Base-by-base conservation (phyloP, 257 asterid genomes). In the Petrea volubilis region DNA sequence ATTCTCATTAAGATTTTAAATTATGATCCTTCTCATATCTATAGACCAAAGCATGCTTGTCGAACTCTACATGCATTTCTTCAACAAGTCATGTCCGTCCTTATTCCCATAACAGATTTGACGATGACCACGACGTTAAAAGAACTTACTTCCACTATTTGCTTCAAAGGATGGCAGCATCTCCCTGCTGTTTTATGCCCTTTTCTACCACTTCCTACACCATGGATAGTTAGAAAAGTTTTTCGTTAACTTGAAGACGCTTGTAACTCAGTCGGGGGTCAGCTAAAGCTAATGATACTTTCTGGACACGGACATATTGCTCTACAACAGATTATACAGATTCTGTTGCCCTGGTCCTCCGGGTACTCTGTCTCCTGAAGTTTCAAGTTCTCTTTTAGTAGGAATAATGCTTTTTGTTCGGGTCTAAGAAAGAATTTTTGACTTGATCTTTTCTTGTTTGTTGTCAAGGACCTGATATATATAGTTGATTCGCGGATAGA, bases 101-200 rank as follows among this genome's bases (percentile, higher is more conserved):
- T 27, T 27, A 15, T 44, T 63, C 50, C 34, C 15, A 2, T 15
- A 25, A 28, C 50, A 67, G 50, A 25, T 67, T 23, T 31, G 8
- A 25, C 14, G 41, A 36, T 2, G 60, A 53, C 23, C 38, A 5
- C 56, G 27, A 24, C 13, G 63, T 52, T 14, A n/a, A 60, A 33
- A 12, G 55, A 47, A 17, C 2, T 17, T 17, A 12, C 49, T 49
- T 14, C 34, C 20, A 23, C 20, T 11, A 29, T 47, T 31, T 11
- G 11, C n/a, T n/a, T 47, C 60, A 15, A 65, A 65, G 24, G 36
- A 67, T 51, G 55, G 55, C 57, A 46, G 70, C 40, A 36, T 23
- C 40, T 25, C 28, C 38, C 23, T 34, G 40, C 55, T 55, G 20
- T 40, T 15, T 40, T 29, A 40, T 15, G 29, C 65, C 33, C 27